Evolutionary conservation across 768 basidiomycete genomes (phyloP), one percentile per base, ranked within the genome.

Genomic region (Leccinum broughii): DNA sequence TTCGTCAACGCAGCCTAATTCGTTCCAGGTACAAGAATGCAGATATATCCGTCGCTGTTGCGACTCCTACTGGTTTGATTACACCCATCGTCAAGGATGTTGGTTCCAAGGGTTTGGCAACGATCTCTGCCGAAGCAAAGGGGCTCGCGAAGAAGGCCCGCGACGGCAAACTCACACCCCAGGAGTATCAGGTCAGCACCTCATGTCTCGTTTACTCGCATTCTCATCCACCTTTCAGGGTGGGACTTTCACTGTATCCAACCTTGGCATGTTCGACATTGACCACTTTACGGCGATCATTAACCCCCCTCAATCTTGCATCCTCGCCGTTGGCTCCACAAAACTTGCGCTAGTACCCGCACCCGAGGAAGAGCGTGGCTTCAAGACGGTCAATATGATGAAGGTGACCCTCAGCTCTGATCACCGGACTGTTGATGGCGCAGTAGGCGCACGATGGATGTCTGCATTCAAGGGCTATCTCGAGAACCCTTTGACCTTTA

Each of bases 271-370:
- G 97, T 97, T 83, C 72, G 95, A 91, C 62, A 85, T 98, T 70
- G 85, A 87, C 57, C 90, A 95, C 77, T 99, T 99, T 77, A 98
- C 95, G 14, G 97, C 97, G 51, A 98, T 99, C 80, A 96, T 99
- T 85, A 99, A 99, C 82, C 87, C 91, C 14, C 97, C 97, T 26
- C 97, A 98, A 77, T 92, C 93, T 51, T 98, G 95, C 77, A 99
- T 98, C 70, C 88, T 99, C 62, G 97, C 97, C 50, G 86, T 98
- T 67, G 95, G 97, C 37, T 83, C 88, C 20, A 94, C 93, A 17
- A 83, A 87, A 72, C 83, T 92, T n/a, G 90, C 89, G 56, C 78
- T 98, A 15, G 87, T 95, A 20, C 89, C 92, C 35, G 94, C 93
- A 24, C 85, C 89, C 0, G 89, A 93, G 69, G 88, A 92, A 65